A percentile compares a stretch with the other conserved stretches of the same genome.
These are phyloP conservation scores for Alternaria viburni DNA, from an alignment of 2,329 filamentous ascomycete genomes.

Conservation along the genomic window DNA sequence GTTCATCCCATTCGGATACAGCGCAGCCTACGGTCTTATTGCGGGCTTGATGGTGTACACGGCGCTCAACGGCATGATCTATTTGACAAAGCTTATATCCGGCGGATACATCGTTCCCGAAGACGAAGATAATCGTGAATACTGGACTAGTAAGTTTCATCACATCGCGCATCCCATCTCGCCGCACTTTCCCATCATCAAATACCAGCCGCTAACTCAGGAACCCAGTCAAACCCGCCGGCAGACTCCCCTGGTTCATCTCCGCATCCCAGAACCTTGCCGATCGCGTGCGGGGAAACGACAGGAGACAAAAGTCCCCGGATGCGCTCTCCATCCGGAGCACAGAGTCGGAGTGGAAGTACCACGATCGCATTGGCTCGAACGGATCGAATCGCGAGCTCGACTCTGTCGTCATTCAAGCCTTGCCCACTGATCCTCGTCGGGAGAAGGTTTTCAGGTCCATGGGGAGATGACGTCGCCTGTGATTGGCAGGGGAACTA, in stretches of 20 bases:
- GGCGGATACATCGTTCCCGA: conserved; percentile 74
- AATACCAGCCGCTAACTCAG: background rate
- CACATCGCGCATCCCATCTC: background rate
- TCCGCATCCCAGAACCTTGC: conserved; percentile 36
- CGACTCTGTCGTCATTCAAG: conserved; percentile 31
- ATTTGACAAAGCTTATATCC: conserved; percentile 69
- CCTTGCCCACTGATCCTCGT: conserved; percentile 31
- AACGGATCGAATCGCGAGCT: conserved; percentile 39
- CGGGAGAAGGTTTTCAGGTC: conserved; percentile 39
- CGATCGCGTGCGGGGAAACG: conserved; percentile 23
- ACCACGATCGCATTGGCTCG: conserved; percentile 33
- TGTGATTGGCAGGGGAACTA: background rate
- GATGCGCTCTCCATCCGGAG: conserved; percentile 32
- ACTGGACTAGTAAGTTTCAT: conserved; percentile 72
- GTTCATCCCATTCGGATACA: conserved; percentile 89
- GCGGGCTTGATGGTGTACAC: conserved; percentile 79
- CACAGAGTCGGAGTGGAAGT: conserved; percentile 29
- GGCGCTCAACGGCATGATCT: conserved; percentile 73
- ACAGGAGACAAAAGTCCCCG: conserved; percentile 19
- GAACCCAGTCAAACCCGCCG: conserved; percentile 34
- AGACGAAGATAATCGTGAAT: conserved; percentile 77
- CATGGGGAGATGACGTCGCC: conserved; percentile 1
- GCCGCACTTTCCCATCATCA: background rate
- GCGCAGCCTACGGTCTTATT: conserved; percentile 85
- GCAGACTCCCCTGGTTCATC: conserved; percentile 12